Base-by-base conservation (phyloP, 164 flowering plant genomes). In the Magnolia kwangsiensis region DNA sequence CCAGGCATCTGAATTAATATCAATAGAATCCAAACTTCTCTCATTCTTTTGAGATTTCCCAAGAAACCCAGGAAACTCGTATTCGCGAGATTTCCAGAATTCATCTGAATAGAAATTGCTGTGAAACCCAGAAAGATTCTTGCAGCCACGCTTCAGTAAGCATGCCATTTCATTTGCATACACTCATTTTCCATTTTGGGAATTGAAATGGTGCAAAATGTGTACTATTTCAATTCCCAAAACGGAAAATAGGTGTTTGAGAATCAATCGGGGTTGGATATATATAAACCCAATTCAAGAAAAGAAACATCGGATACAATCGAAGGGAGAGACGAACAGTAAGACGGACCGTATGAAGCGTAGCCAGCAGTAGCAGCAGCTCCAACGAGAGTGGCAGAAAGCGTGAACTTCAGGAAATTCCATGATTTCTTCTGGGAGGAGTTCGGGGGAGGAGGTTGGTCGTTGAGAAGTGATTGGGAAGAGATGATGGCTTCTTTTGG, bases 291-390 rank as follows among this genome's bases (percentile, higher is more conserved):
- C 37, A 67, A 37, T 14, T 18, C 51, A 16, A 10, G 1, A 75
- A 7, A 7, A 23, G 21, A 21, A 63, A 37, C 8, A 37, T 31
- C n/a, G 24, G 50, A 50, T 8, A 66, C 14, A 5, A 24, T 9
- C 49, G 8, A 4, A 61, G 59, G 20, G 5, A 18, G 66, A 18
- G 63, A 68, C 20, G 19, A 51, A 50, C 20, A 50, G 51, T 19
- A 51, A 24, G 21, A 69, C 67, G 31, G 4, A 92, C 97, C 92
- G 21, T 88, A 90, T 8, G 88, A 79, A 14, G 82, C 90, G 68
- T 90, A 92, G 21, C 90, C 90, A 74, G 90, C 86, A 31, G 83
- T 68, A 0, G 81, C 89, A 16, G 84, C 72, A 55, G 82, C 90
- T 61, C 88, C 93, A 16, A 90, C 83, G 67, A 92, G 77, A 61